Evolutionary conservation across 2,329 filamentous ascomycete genomes (phyloP).

Genomic region (Colletotrichum sp.): DNA sequence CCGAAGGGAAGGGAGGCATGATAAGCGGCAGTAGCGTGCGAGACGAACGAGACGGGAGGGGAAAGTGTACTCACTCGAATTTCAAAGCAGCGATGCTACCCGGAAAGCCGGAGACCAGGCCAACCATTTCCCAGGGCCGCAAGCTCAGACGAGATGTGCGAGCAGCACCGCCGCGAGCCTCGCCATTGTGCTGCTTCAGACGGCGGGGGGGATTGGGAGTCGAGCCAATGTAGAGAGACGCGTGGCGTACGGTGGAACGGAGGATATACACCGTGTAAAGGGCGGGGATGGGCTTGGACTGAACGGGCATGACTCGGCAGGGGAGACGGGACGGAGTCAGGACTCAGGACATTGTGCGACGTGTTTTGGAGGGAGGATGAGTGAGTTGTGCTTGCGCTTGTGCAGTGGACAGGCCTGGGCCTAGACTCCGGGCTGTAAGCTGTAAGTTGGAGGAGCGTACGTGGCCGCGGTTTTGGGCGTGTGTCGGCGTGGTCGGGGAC

Average conservation of each 20-base stretch:
- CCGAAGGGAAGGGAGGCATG: neutral
- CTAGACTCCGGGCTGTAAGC: slow-evolving; percentile 2
- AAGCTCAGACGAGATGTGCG: slow-evolving; percentile 72
- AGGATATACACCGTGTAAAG: slow-evolving; percentile 95
- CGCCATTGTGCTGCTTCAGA: slow-evolving; percentile 90
- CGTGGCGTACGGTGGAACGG: slow-evolving; percentile 76
- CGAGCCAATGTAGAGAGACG: slow-evolving; percentile 85
- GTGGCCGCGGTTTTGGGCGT: slow-evolving; percentile 17
- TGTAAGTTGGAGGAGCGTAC: neutral
- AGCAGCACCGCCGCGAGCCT: slow-evolving; percentile 78
- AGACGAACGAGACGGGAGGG: neutral
- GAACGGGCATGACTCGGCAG: slow-evolving; percentile 40
- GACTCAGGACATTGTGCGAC: slow-evolving; percentile 19
- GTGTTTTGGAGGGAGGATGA: slow-evolving; percentile 1
- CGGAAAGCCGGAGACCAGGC: slow-evolving; percentile 86
- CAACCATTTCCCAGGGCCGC: slow-evolving; percentile 91
- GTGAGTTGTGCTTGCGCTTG: neutral
- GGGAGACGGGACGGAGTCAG: neutral
- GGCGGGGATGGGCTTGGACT: slow-evolving; percentile 72
- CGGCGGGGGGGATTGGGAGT: slow-evolving; percentile 88
- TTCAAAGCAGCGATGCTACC: slow-evolving; percentile 87
- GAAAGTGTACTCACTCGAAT: slow-evolving; percentile 71
- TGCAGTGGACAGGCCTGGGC: neutral
- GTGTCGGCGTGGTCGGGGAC: slow-evolving; percentile 4
- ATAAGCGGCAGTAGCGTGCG: neutral